phyloP scores from a whole-genome alignment of 257 asterid species.

The Salvia rosmarinus region DNA sequence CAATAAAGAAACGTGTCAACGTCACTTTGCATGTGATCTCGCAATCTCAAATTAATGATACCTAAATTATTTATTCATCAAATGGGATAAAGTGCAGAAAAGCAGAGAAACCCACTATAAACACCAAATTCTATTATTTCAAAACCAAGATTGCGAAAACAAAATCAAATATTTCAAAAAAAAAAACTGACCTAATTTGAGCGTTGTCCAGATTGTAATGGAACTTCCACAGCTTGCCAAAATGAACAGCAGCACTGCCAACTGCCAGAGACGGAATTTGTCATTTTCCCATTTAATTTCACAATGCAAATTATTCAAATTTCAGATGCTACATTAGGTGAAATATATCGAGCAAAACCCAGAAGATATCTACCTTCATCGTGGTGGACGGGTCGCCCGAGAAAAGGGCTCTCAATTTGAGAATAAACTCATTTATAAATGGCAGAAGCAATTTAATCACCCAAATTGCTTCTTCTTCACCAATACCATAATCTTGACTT shows the following conservation, averaged over 20 bases:
- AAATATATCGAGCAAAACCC: too few relatives aligned
- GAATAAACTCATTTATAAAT: constrained; percentile 67
- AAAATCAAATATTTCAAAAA: neutral
- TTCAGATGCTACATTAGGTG: too few relatives aligned
- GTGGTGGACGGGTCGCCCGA: constrained; percentile 97
- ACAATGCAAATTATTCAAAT: neutral
- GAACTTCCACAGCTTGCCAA: constrained; percentile 92
- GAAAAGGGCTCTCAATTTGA: constrained; percentile 80
- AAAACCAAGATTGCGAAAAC: neutral
- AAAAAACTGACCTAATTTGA: constrained; percentile 66
- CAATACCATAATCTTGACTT: constrained; percentile 58
- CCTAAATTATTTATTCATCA: neutral
- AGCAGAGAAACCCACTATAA: neutral
- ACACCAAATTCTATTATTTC: neutral
- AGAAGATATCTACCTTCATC: constrained; percentile 58
- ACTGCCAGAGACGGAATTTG: constrained; percentile 50
- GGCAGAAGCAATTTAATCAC: constrained; percentile 66
- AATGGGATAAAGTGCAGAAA: neutral
- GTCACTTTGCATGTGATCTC: constrained; percentile 14
- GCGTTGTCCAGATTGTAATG: constrained; percentile 84
- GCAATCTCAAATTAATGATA: constrained; percentile 4
- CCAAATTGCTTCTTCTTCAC: constrained; percentile 89
- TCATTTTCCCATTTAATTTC: constrained; percentile 31
- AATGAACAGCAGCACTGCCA: constrained; percentile 80
- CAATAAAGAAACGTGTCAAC: neutral